A percentile compares a stretch with the other conserved stretches of the same genome.
These are phyloP conservation scores for Warburgia ugandensis DNA, from an alignment of 164 flowering plant genomes.

Conservation along the genomic window DNA sequence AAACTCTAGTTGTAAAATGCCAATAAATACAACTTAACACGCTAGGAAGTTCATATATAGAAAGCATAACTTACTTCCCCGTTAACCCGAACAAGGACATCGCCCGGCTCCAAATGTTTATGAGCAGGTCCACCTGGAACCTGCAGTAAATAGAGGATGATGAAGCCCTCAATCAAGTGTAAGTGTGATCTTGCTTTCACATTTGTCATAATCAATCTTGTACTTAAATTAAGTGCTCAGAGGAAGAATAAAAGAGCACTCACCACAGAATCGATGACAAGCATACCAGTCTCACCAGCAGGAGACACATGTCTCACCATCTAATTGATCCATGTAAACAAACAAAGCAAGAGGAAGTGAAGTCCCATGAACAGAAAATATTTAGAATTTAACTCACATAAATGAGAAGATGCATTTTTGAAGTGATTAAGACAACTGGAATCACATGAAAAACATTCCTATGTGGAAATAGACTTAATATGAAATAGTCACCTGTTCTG, in stretches of 20 bases:
- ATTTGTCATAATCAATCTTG: background rate
- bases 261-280: conserved; percentile 93
- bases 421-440: background rate
- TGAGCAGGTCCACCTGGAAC: conserved; percentile 97
- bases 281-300: conserved; percentile 88
- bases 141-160: conserved; percentile 30
- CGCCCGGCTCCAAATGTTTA: conserved; percentile 87
- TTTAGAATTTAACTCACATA: background rate
- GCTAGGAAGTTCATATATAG: too few species aligned
- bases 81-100: conserved; percentile 79
- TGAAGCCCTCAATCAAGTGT: background rate
- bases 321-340: conserved; percentile 31
- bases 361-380: background rate
- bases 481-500: conserved; percentile 63
- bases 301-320: conserved; percentile 85
- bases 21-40: too few species aligned
- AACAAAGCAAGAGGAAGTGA: background rate
- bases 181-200: background rate
- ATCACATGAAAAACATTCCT: background rate
- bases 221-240: background rate
- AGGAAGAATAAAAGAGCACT: conserved; percentile 17
- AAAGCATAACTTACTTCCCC: conserved; percentile 53
- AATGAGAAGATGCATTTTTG: background rate
- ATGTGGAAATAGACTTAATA: background rate
- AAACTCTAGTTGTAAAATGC: too few species aligned